Percentiles rank a stretch among this genome's conserved stretches.
Evolutionary conservation across 768 basidiomycete genomes (phyloP).

Genomic region (Fomitopsis serialis): DNA sequence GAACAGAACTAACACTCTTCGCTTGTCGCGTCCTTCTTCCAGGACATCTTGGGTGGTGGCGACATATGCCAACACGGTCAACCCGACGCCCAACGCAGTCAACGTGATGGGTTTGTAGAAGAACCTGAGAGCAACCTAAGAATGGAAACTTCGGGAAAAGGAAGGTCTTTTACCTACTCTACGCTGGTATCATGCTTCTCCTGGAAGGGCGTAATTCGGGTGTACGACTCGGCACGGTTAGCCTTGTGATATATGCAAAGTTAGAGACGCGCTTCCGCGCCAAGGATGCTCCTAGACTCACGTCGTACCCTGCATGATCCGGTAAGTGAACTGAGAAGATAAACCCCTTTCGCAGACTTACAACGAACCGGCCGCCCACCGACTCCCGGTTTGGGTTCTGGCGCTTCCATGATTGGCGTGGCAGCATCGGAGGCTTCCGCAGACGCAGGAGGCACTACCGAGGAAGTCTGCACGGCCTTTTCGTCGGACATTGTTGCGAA

Average conservation of each 20-base stretch:
- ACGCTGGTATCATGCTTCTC: conserved; percentile 78
- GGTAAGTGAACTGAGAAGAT: not conserved
- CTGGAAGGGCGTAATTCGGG: conserved; percentile 78
- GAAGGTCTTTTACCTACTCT: conserved; percentile 48
- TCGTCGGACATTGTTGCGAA: conserved; percentile 6
- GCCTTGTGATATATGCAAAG: conserved; percentile 40
- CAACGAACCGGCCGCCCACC: conserved; percentile 76
- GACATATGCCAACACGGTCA: conserved; percentile 71
- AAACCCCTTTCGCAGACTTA: conserved; percentile 32
- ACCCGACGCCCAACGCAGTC: conserved; percentile 60
- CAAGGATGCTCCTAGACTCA: conserved; percentile 30
- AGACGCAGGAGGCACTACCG: conserved; percentile 26
- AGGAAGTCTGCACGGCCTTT: not conserved
- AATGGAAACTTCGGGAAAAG: not conserved
- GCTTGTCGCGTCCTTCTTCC: conserved; percentile 77
- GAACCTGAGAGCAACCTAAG: conserved; percentile 43
- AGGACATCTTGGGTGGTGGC: conserved; percentile 83
- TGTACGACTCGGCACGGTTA: conserved; percentile 79
- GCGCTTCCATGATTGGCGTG: conserved; percentile 36
- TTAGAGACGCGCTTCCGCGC: not conserved
- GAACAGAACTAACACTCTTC: conserved; percentile 56
- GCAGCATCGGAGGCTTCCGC: conserved; percentile 59
- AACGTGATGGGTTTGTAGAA: conserved; percentile 84
- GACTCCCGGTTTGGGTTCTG: conserved; percentile 69
- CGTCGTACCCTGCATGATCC: conserved; percentile 67